A percentile compares a stretch with the other conserved stretches of the same genome.
phyloP scores from a whole-genome alignment of 768 basidiomycete species.

The Tulasnella sp. region DNA sequence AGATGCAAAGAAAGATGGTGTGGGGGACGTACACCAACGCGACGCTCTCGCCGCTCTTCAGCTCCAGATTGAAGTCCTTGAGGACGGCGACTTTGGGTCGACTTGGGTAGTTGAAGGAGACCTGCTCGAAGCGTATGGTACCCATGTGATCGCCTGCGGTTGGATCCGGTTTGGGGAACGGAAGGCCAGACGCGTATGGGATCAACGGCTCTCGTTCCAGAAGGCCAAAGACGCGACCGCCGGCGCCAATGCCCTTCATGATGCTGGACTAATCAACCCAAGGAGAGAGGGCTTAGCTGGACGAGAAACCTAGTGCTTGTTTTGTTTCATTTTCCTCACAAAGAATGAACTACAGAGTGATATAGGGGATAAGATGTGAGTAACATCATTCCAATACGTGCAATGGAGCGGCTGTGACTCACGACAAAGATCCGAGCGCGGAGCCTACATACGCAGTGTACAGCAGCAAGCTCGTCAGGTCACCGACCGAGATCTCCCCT shows the following conservation, averaged over 20 bases:
- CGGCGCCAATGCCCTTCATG: conserved; percentile 94
- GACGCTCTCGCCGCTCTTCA: conserved; percentile 76
- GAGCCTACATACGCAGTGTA: conserved; percentile 86
- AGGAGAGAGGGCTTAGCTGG: conserved; percentile 47
- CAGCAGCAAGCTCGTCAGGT: conserved; percentile 76
- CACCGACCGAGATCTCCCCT: conserved; percentile 83
- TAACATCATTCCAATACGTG: conserved; percentile 25
- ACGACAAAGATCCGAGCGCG: conserved; percentile 72
- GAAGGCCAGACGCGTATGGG: conserved; percentile 47
- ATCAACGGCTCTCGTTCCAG: conserved; percentile 72
- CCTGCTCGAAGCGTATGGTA: conserved; percentile 64
- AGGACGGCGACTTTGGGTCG: conserved; percentile 71
- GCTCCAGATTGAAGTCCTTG: conserved; percentile 68
- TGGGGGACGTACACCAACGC: conserved; percentile 70
- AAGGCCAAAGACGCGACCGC: conserved; percentile 86
- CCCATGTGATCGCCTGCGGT: conserved; percentile 41
- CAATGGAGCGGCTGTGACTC: conserved; percentile 26
- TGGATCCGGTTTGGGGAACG: conserved; percentile 32
- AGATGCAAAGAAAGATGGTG: conserved; percentile 9
- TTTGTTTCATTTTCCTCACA: conserved; percentile 23
- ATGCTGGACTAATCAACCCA: conserved; percentile 29
- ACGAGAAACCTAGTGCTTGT: conserved; percentile 17
- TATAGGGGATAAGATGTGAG: not conserved
- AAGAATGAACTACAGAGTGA: conserved; percentile 29
- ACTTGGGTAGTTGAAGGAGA: conserved; percentile 84